These are phyloP conservation scores for Macadamia tetraphylla DNA, from an alignment of 164 flowering plant species.

Conservation along the genomic window DNA sequence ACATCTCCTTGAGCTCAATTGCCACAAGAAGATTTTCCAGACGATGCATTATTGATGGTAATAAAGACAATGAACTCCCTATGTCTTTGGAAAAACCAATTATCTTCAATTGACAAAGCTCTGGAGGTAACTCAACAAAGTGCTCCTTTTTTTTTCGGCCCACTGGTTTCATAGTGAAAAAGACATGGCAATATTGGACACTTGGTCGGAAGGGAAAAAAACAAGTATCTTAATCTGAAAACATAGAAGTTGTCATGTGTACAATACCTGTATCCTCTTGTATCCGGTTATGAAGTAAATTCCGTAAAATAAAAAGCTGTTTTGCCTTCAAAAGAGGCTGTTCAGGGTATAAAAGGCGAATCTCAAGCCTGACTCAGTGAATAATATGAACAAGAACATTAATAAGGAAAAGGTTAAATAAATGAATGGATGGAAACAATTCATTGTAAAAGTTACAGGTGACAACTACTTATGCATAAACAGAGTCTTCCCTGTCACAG, in stretches of 20 bases:
- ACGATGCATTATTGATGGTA: constrained; percentile 94
- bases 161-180: constrained; percentile 33
- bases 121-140: constrained; percentile 81
- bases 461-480: too few species aligned
- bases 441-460: background rate
- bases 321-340: constrained; percentile 78
- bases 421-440: background rate
- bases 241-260: background rate
- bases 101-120: constrained; percentile 80
- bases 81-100: constrained; percentile 85
- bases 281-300: constrained; percentile 55
- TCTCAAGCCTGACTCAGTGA: constrained; percentile 38
- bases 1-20: constrained; percentile 58
- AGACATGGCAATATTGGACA: too few species aligned
- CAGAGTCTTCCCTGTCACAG: too few species aligned
- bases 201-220: too few species aligned
- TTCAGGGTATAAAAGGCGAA: constrained; percentile 54
- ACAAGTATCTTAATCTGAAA: background rate
- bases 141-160: constrained; percentile 58
- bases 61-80: constrained; percentile 81
- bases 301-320: constrained; percentile 49
- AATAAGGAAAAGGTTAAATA: background rate
- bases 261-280: constrained; percentile 44
- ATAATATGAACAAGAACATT: constrained; percentile 7
- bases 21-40: constrained; percentile 91